Evolutionary conservation across 352 stramenopile genomes (phyloP).

Genomic region (Plasmopara muralis): DNA sequence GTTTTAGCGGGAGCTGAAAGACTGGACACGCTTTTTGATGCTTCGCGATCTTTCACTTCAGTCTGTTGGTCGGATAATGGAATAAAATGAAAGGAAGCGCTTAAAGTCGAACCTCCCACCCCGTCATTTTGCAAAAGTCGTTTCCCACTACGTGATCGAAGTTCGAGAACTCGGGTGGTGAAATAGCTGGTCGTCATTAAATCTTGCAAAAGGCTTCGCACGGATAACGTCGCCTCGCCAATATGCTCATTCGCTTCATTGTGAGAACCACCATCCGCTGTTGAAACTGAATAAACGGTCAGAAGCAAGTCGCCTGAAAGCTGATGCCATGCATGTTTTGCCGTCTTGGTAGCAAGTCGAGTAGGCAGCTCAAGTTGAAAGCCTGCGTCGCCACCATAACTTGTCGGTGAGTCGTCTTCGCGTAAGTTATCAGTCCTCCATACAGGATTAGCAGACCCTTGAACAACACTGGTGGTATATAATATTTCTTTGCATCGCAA

Average conservation of each 20-base stretch:
- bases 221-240: slow-evolving; percentile 40
- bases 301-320: slow-evolving; percentile 58
- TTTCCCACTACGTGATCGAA: slow-evolving; percentile 35
- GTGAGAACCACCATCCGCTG: slow-evolving; percentile 3
- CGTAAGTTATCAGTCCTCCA: slow-evolving; percentile 33
- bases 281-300: slow-evolving; percentile 38
- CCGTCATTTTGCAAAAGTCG: slow-evolving; percentile 15
- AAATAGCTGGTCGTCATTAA: slow-evolving; percentile 22
- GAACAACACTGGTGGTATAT: slow-evolving; percentile 25
- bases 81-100: slow-evolving; percentile 38
- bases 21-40: slow-evolving; percentile 1
- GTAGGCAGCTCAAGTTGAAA: slow-evolving; percentile 52
- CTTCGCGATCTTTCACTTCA: slow-evolving; percentile 4
- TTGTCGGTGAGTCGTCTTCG: background rate
- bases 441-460: slow-evolving; percentile 24
- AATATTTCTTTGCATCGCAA: slow-evolving; percentile 60
- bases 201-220: slow-evolving; percentile 31
- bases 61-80: slow-evolving; percentile 26
- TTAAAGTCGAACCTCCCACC: slow-evolving; percentile 19
- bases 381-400: slow-evolving; percentile 2
- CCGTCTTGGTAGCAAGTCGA: slow-evolving; percentile 12
- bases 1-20: slow-evolving; percentile 6
- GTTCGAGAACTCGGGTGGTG: slow-evolving; percentile 25
- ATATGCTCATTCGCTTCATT: slow-evolving; percentile 38
- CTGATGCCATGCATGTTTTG: slow-evolving; percentile 35